A percentile compares a stretch with the other conserved stretches of the same genome.
Conservation (phyloP, 2,329 filamentous ascomycete species). For the Fusarium pseudograminearum region DNA sequence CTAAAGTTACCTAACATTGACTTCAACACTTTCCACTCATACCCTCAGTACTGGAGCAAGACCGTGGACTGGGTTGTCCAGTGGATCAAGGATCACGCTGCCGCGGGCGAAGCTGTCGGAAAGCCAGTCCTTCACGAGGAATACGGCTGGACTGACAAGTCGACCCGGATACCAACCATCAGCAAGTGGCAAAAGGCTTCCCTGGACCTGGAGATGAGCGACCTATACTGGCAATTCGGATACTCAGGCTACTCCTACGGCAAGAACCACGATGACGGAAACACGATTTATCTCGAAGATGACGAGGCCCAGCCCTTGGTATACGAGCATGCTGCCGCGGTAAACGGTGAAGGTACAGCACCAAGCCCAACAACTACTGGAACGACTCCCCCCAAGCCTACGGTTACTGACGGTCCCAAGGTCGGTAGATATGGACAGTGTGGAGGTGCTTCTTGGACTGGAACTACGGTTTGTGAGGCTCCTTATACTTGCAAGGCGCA, state of each 20-base stretch:
- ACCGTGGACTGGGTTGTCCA: slow-evolving; percentile 64
- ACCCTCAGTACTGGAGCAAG: slow-evolving; percentile 68
- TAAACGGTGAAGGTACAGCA: slow-evolving; percentile 47
- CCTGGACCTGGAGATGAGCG: slow-evolving; percentile 61
- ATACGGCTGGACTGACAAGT: slow-evolving; percentile 58
- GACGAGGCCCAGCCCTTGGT: slow-evolving; percentile 59
- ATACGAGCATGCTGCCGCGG: slow-evolving; percentile 58
- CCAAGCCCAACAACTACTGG: slow-evolving; percentile 5
- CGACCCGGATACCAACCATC: slow-evolving; percentile 59
- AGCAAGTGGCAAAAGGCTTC: slow-evolving; percentile 63
- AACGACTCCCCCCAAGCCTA: slow-evolving; percentile 18
- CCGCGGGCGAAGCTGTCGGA: slow-evolving; percentile 51
- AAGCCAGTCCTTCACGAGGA: slow-evolving; percentile 62
- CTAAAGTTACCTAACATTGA: slow-evolving; percentile 60
- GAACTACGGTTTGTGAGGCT: slow-evolving; percentile 18
- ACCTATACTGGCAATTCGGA: slow-evolving; percentile 69
- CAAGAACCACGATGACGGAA: slow-evolving; percentile 66
- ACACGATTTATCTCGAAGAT: slow-evolving; percentile 67
- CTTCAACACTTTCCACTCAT: slow-evolving; percentile 67
- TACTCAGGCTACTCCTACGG: slow-evolving; percentile 64
- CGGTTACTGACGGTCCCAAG: slow-evolving; percentile 11
- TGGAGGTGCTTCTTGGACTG: slow-evolving; percentile 32
- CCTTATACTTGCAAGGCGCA: slow-evolving; percentile 29
- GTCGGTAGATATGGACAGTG: slow-evolving; percentile 32
- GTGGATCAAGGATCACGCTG: slow-evolving; percentile 67